Percentiles rank a stretch among this genome's conserved stretches.
These are phyloP conservation scores for Fraxinus americana DNA, from an alignment of 257 asterid genomes.

Conservation along the genomic window DNA sequence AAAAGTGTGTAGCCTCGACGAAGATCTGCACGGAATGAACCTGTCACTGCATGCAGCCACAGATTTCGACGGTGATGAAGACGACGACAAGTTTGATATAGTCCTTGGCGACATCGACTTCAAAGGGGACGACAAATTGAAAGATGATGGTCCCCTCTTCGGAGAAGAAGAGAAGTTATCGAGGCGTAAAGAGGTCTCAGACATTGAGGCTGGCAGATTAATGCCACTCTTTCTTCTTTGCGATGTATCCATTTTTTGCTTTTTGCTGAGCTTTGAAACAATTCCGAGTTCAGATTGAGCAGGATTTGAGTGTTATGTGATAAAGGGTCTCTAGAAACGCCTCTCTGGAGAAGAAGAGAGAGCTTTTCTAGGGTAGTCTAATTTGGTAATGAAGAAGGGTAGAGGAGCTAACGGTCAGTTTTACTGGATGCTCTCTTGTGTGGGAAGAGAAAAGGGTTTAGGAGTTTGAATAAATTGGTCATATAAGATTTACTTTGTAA, in stretches of 20 bases:
- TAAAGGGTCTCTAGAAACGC: constrained; percentile 16
- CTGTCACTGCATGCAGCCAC: constrained; percentile 75
- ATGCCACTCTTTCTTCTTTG: constrained; percentile 83
- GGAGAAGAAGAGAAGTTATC: constrained; percentile 48
- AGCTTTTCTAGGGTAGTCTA: constrained; percentile 14
- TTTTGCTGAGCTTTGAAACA: constrained; percentile 5
- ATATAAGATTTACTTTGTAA: constrained; percentile 26
- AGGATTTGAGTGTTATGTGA: background rate
- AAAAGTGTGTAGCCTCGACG: constrained; percentile 91
- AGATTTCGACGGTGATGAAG: constrained; percentile 72
- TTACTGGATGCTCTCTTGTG: background rate
- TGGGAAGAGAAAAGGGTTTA: constrained; percentile 19
- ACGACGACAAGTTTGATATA: constrained; percentile 73
- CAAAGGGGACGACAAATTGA: constrained; percentile 60
- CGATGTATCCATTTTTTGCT: constrained; percentile 50
- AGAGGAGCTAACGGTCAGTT: constrained; percentile 6
- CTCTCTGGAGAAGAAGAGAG: constrained; percentile 28
- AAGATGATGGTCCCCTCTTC: background rate
- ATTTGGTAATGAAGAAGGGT: constrained; percentile 8
- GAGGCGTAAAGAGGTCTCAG: constrained; percentile 66
- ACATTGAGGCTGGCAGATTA: constrained; percentile 79
- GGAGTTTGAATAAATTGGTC: constrained; percentile 13
- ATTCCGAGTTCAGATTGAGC: background rate
- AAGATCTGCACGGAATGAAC: constrained; percentile 96
- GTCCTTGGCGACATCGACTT: constrained; percentile 94